These are phyloP conservation scores for Rhizopogon vesiculosus DNA, from an alignment of 768 basidiomycete species.

Conservation along the genomic window DNA sequence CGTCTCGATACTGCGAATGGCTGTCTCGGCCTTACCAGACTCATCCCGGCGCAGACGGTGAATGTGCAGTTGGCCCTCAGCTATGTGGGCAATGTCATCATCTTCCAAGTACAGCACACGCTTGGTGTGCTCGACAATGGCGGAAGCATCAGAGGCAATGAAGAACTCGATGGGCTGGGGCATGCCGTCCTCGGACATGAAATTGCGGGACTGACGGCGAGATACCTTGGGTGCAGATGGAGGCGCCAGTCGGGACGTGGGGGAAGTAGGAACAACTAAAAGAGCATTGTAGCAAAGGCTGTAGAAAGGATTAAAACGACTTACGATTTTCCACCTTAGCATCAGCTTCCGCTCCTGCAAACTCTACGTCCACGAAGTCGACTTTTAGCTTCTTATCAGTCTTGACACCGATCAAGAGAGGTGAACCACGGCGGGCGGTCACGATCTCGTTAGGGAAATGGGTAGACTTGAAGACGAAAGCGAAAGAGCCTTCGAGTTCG, in stretches of 20 bases:
- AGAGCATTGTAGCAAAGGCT: constrained; percentile 1
- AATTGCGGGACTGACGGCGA: constrained; percentile 93
- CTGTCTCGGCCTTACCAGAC: constrained; percentile 53
- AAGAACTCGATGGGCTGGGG: constrained; percentile 99
- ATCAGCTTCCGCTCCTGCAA: constrained; percentile 68
- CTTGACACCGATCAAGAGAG: constrained; percentile 96
- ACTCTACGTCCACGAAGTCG: constrained; percentile 98
- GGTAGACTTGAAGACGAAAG: constrained; percentile 96
- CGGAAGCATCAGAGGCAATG: constrained; percentile 95
- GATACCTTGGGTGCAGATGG: constrained; percentile 70
- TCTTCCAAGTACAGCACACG: constrained; percentile 98
- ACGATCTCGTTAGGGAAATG: constrained; percentile 97
- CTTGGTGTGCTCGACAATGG: constrained; percentile 98
- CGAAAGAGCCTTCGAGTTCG: constrained; percentile 98
- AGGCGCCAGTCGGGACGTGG: constrained; percentile 65
- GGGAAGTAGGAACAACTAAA: constrained; percentile 42
- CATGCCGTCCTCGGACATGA: constrained; percentile 97
- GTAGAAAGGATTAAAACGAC: constrained; percentile 10
- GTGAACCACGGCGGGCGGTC: constrained; percentile 94
- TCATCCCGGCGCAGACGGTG: constrained; percentile 94
- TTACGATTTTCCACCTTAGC: constrained; percentile 41
- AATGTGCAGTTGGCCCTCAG: constrained; percentile 96
- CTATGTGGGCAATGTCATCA: constrained; percentile 97
- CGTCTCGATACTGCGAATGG: constrained; percentile 92
- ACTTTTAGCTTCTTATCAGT: constrained; percentile 99